A percentile compares a stretch with the other conserved stretches of the same genome.
Evolutionary conservation across 805 yeast genomes (phyloP).

Genomic region (Pichia heedii): DNA sequence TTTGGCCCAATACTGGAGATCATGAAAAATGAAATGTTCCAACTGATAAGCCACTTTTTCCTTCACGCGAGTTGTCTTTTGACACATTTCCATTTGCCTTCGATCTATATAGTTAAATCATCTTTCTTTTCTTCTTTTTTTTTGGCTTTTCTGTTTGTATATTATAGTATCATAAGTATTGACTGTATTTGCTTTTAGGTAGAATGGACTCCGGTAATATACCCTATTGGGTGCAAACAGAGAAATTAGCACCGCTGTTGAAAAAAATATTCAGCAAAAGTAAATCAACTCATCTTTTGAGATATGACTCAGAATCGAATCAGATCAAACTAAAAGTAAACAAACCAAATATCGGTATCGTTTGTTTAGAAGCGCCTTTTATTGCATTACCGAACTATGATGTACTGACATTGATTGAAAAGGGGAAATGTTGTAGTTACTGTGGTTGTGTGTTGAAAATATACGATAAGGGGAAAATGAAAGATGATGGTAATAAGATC

Average conservation of each 20-base stretch:
- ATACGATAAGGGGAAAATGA: slow-evolving; percentile 24
- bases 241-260: not conserved
- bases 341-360: slow-evolving; percentile 12
- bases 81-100: not conserved
- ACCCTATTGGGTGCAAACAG: not conserved
- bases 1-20: slow-evolving; percentile 96
- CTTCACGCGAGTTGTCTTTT: not conserved
- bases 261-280: slow-evolving; percentile 7
- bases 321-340: slow-evolving; percentile 3
- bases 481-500: slow-evolving; percentile 11
- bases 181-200: not conserved
- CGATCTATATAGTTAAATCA: not conserved
- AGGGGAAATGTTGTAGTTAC: slow-evolving; percentile 26
- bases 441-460: slow-evolving; percentile 27
- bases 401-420: slow-evolving; percentile 17
- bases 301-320: slow-evolving; percentile 4
- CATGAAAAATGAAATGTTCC: slow-evolving; percentile 32
- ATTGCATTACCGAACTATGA: slow-evolving; percentile 22
- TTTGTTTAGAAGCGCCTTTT: slow-evolving; percentile 25
- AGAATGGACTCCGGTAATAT: not conserved
- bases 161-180: too few species aligned
- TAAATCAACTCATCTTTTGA: slow-evolving; percentile 5
- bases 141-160: too few species aligned
- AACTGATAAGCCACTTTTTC: not conserved
- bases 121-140: not conserved